Base-by-base conservation (phyloP, 1,139 yeast genomes). In the Spencermartinsiella ligniputridi region DNA sequence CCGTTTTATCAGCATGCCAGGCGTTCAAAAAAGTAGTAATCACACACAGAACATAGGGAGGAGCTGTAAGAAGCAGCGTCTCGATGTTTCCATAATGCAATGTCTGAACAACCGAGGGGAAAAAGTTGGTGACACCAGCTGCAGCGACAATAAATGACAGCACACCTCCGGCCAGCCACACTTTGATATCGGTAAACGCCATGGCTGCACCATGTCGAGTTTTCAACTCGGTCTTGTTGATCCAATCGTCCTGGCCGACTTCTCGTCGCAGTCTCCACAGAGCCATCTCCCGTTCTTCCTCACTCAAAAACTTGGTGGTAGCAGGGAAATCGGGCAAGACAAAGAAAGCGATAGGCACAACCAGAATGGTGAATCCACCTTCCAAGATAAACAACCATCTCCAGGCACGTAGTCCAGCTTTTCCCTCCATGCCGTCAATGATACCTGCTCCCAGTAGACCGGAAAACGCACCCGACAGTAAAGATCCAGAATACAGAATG, bases 31-130 rank as follows among this genome's bases (percentile, higher is more conserved):
- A 76, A 2, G 83, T 77, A 6, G 71, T 63, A 12, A 78, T 65
- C 12, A 78, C 80, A 0, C 82, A 80, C 46, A 78, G 56, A 45
- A 74, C 58, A 57, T 78, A 79, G n/a, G 83, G 83, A 30, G 85
- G 85, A 21, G 79, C 82, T 3, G 83, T 77, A 48, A 79, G 67
- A 52, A 77, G 74, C 47, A 78, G 68, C 2, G 83, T 78, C 21
- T 72, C 68, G 36, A 75, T 69, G 48, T 69, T 66, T 58, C 62
- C 58, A 54, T 75, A 79, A 37, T 76, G 71, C 53, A 79, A 67
- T 3, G 84, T 78, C 50, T 70, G 61, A 22, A 79, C 81, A 22
- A 79, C 79, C 1, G 82, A 71, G 22, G 84, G 83, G 69, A 78
- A 79, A 61, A 77, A 78, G 59, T 78, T 76, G 17, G 81, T 76